Conservation (phyloP, 306 rosid genomes). For the Aeschynomene evenia region DNA sequence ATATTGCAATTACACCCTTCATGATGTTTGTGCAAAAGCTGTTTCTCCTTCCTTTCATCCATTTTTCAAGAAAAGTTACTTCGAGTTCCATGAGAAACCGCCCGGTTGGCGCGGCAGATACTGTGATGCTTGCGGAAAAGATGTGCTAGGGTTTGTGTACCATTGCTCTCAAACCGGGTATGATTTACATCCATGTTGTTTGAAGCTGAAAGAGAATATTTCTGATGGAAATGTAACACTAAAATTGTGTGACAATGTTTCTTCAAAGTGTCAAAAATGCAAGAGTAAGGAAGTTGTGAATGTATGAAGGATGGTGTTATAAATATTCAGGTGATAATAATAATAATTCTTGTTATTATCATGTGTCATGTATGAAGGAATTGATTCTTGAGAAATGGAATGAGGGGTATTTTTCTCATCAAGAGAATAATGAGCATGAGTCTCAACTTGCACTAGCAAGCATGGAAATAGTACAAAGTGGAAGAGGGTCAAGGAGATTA, state of each 20-base stretch:
- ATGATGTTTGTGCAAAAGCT: slow-evolving; percentile 36
- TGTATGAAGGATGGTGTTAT: slow-evolving; percentile 42
- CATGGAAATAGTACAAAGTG: background rate
- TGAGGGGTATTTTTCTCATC: slow-evolving; percentile 27
- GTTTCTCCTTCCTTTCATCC: slow-evolving; percentile 15
- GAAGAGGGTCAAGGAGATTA: slow-evolving; percentile 19
- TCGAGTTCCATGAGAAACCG: slow-evolving; percentile 18
- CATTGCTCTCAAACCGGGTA: slow-evolving; percentile 27
- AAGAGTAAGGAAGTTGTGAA: slow-evolving; percentile 25
- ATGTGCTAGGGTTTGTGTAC: slow-evolving; percentile 45
- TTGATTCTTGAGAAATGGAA: slow-evolving; percentile 40
- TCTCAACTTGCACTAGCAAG: slow-evolving; percentile 11
- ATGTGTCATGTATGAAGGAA: slow-evolving; percentile 49
- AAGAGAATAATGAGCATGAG: background rate
- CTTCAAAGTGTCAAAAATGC: slow-evolving; percentile 36
- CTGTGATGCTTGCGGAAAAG: slow-evolving; percentile 54
- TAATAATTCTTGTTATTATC: slow-evolving; percentile 41
- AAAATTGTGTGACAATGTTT: slow-evolving; percentile 14
- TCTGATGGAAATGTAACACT: background rate
- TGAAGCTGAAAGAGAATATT: slow-evolving; percentile 28
- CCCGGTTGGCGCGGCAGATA: background rate
- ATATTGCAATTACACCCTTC: slow-evolving; percentile 38
- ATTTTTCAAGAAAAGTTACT: slow-evolving; percentile 7
- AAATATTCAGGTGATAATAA: slow-evolving; percentile 10
- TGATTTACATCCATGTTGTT: slow-evolving; percentile 49